A percentile compares a stretch with the other conserved stretches of the same genome.
These are phyloP conservation scores for Russula sp. DNA, from an alignment of 768 basidiomycete genomes.

Conservation along the genomic window DNA sequence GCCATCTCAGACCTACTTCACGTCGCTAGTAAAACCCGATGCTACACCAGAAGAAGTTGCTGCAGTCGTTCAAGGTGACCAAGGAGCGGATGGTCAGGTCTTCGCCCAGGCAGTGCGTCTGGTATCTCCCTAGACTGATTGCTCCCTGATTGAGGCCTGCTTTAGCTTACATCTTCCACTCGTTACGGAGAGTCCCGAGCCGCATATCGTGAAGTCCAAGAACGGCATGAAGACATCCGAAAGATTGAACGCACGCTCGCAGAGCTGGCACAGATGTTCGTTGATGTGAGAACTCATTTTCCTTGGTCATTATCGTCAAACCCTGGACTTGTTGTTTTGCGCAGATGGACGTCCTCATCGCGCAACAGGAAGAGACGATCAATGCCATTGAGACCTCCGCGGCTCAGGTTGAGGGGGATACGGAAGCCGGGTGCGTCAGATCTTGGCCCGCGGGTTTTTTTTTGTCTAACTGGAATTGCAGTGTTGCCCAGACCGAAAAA, in stretches of 20 bases:
- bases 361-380: slow-evolving; percentile 76
- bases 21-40: slow-evolving; percentile 73
- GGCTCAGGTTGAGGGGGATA: slow-evolving; percentile 56
- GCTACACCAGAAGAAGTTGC: slow-evolving; percentile 84
- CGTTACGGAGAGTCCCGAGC: slow-evolving; percentile 78
- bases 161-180: slow-evolving; percentile 65
- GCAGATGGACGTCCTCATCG: slow-evolving; percentile 73
- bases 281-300: slow-evolving; percentile 48
- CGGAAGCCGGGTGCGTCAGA: slow-evolving; percentile 57
- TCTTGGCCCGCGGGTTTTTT: neutral
- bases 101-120: slow-evolving; percentile 77
- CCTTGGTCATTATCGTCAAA: neutral
- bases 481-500: slow-evolving; percentile 53
- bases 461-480: slow-evolving; percentile 27
- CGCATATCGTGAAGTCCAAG: slow-evolving; percentile 84
- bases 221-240: slow-evolving; percentile 78
- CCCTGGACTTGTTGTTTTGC: slow-evolving; percentile 2
- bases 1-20: neutral
- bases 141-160: neutral
- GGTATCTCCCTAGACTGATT: neutral
- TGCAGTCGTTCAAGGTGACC: slow-evolving; percentile 81
- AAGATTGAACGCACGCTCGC: slow-evolving; percentile 81
- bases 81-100: slow-evolving; percentile 62
- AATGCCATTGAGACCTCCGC: slow-evolving; percentile 58
- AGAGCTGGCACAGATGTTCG: slow-evolving; percentile 86